phyloP scores from a whole-genome alignment of 1,284 basidiomycete genomes.

The Polyporus tsugae region DNA sequence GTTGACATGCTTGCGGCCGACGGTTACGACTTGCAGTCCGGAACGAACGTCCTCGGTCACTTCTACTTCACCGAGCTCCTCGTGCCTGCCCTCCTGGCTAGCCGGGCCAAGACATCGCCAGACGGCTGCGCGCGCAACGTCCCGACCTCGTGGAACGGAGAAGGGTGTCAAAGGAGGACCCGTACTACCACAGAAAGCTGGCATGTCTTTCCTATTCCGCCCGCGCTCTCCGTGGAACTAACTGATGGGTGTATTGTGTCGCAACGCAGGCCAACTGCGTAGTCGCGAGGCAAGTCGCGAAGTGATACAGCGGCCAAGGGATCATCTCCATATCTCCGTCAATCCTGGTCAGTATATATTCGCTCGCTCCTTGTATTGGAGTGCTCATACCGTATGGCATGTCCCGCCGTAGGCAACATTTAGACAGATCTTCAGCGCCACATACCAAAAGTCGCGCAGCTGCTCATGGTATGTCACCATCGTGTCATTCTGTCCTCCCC shows the following conservation, averaged over 20 bases:
- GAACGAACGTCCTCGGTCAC: slow-evolving; percentile 54
- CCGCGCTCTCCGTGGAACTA: not conserved
- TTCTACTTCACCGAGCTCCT: slow-evolving; percentile 52
- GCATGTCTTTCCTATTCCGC: slow-evolving; percentile 34
- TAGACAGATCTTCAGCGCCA: slow-evolving; percentile 18
- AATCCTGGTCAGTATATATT: not conserved
- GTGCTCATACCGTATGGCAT: slow-evolving; percentile 13
- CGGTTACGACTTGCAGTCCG: slow-evolving; percentile 60
- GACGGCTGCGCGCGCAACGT: slow-evolving; percentile 52
- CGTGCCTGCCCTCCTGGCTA: slow-evolving; percentile 35
- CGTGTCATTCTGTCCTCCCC: not conserved
- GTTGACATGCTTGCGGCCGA: slow-evolving; percentile 48
- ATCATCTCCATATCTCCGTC: slow-evolving; percentile 24
- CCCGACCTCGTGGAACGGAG: slow-evolving; percentile 46
- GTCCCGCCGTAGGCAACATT: slow-evolving; percentile 1
- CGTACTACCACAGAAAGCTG: slow-evolving; percentile 56
- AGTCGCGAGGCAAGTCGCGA: slow-evolving; percentile 12
- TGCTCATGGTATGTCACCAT: not conserved
- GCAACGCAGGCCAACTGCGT: slow-evolving; percentile 7
- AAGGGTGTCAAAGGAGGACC: slow-evolving; percentile 36
- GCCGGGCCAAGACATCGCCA: slow-evolving; percentile 33
- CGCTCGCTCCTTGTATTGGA: slow-evolving; percentile 30
- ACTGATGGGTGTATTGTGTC: not conserved
- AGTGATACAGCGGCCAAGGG: slow-evolving; percentile 10
- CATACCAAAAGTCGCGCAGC: not conserved